A percentile compares a stretch with the other conserved stretches of the same genome.
Evolutionary conservation across 306 rosid species (phyloP).

Genomic region (Prinsepia uniflora): DNA sequence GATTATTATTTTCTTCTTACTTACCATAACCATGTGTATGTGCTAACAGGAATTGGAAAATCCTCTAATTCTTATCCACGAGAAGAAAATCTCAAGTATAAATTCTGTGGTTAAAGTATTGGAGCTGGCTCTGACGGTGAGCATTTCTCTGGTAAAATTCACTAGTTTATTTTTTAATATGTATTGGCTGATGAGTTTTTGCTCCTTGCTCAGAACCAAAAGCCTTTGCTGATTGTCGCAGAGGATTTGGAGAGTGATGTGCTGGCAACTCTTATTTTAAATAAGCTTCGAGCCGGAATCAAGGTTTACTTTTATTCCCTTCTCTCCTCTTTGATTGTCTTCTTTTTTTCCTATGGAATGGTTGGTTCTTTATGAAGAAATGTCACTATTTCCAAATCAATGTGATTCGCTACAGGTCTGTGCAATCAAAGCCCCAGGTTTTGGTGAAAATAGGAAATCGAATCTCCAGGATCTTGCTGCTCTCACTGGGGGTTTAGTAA

Average conservation of each 20-base stretch:
- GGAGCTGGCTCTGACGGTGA: slow-evolving; percentile 85
- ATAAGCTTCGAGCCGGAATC: slow-evolving; percentile 96
- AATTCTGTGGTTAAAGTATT: slow-evolving; percentile 74
- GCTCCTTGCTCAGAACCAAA: slow-evolving; percentile 58
- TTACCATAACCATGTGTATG: background rate
- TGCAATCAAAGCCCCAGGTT: slow-evolving; percentile 93
- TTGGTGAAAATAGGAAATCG: slow-evolving; percentile 86
- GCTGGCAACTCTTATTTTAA: slow-evolving; percentile 74
- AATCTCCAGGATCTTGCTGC: slow-evolving; percentile 80
- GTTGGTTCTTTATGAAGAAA: background rate
- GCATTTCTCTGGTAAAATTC: slow-evolving; percentile 5
- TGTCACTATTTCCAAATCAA: background rate
- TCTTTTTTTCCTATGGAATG: background rate
- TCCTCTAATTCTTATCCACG: slow-evolving; percentile 86
- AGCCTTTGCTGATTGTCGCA: slow-evolving; percentile 72
- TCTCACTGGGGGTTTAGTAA: slow-evolving; percentile 83
- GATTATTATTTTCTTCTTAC: background rate
- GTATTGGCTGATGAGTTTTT: slow-evolving; percentile 9
- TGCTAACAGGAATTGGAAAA: slow-evolving; percentile 77
- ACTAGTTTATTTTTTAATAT: slow-evolving; percentile 3
- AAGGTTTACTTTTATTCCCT: slow-evolving; percentile 48
- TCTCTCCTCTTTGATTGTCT: background rate
- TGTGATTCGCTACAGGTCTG: slow-evolving; percentile 55
- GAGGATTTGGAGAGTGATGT: slow-evolving; percentile 97
- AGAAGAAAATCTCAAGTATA: slow-evolving; percentile 85